phyloP scores from a whole-genome alignment of 75 land plant species.

The Pinus taeda region DNA sequence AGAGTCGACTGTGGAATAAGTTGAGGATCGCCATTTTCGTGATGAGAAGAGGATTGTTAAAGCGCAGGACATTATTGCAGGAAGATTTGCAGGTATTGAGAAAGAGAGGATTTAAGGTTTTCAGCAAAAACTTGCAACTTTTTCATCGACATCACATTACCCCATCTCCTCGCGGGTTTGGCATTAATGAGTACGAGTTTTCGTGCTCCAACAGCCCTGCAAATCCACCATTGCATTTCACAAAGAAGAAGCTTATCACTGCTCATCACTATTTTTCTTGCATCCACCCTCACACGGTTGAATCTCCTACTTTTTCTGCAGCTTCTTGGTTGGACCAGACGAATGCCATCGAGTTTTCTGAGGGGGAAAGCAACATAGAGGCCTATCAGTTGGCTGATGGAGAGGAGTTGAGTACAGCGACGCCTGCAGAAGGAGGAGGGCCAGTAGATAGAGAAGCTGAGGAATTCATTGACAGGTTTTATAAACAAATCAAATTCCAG shows the following conservation, averaged over 20 bases:
- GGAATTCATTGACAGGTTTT: background rate
- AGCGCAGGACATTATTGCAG: background rate
- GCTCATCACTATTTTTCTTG: background rate
- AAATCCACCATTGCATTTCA: background rate
- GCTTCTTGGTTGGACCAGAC: background rate
- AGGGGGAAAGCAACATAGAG: background rate
- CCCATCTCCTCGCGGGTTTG: background rate
- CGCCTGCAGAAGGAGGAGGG: background rate
- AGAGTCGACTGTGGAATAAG: background rate
- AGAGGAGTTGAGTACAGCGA: background rate
- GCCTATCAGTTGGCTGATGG: background rate
- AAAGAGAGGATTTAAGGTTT: background rate
- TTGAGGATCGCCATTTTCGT: background rate
- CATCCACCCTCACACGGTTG: background rate
- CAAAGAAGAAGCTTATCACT: background rate
- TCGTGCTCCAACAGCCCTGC: conserved; percentile 4
- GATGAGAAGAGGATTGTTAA: background rate
- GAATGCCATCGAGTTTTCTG: background rate
- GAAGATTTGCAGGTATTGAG: background rate
- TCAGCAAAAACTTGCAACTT: background rate
- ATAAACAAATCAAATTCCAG: background rate
- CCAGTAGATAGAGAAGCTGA: background rate
- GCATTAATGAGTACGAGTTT: background rate
- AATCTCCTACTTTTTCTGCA: background rate
- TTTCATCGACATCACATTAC: background rate